These are phyloP conservation scores for Cryptococcus sp. DNA, from an alignment of 1,284 basidiomycete species.

Conservation along the genomic window DNA sequence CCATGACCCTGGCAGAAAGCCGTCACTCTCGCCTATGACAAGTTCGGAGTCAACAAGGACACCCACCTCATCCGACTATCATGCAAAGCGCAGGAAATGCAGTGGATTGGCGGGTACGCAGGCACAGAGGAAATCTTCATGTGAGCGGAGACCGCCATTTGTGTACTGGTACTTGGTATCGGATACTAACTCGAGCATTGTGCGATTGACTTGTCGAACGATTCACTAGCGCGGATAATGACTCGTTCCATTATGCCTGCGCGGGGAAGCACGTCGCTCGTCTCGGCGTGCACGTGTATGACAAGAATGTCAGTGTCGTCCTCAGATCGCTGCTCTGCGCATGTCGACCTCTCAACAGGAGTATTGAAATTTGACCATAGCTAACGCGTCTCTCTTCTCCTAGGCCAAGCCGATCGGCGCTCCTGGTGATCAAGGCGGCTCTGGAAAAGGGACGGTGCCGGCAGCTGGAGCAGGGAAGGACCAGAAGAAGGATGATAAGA, in stretches of 20 bases:
- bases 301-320: conserved; percentile 39
- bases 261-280: conserved; percentile 45
- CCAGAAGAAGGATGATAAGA: not conserved
- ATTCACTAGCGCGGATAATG: conserved; percentile 39
- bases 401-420: not conserved
- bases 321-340: not conserved
- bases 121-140: conserved; percentile 37
- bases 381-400: not conserved
- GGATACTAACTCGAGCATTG: not conserved
- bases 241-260: conserved; percentile 49
- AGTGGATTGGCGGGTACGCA: conserved; percentile 39
- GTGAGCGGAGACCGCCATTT: conserved; percentile 22
- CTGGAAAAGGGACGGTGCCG: conserved; percentile 3
- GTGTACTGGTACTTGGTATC: no score
- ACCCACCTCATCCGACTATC: conserved; percentile 41
- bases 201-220: not conserved
- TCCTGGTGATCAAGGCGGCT: not conserved
- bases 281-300: conserved; percentile 38
- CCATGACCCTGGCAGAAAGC: conserved; percentile 40
- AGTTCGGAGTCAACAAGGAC: conserved; percentile 36
- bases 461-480: not conserved
- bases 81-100: conserved; percentile 35
- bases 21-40: conserved; percentile 32
- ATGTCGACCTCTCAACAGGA: no score
- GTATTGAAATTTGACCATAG: no score